Conservation (phyloP, 257 asterid species). For the Nicotiana tabacum region DNA sequence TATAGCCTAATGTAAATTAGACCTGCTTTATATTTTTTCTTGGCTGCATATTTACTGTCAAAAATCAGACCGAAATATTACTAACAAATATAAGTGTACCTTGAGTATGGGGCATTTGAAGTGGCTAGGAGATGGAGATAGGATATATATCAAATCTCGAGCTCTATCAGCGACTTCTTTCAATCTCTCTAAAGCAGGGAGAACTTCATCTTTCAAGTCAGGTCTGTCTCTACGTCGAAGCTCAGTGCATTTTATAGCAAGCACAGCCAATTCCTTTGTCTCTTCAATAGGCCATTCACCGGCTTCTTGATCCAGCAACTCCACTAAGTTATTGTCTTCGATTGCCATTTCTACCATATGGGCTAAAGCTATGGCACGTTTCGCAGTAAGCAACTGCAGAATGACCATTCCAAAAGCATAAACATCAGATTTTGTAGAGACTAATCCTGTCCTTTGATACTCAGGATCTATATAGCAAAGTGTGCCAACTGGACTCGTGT, state of each 20-base stretch:
- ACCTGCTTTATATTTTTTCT: not conserved
- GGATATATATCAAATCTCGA: constrained; percentile 19
- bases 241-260: constrained; percentile 75
- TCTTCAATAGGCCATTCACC: constrained; percentile 73
- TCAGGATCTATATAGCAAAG: constrained; percentile 88
- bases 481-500: constrained; percentile 59
- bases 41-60: not conserved
- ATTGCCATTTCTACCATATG: constrained; percentile 57
- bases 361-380: constrained; percentile 61
- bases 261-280: constrained; percentile 41
- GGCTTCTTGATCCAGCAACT: constrained; percentile 52
- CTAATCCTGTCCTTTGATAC: constrained; percentile 73
- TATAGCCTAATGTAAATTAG: not conserved
- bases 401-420: constrained; percentile 77
- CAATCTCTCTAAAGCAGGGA: constrained; percentile 59
- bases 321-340: constrained; percentile 26
- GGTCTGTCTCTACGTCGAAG: constrained; percentile 68
- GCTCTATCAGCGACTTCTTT: constrained; percentile 46
- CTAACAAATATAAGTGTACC: constrained; percentile 27
- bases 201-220: constrained; percentile 44
- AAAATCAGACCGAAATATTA: not conserved
- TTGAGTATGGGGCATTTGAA: constrained; percentile 72
- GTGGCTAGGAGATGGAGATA: constrained; percentile 48
- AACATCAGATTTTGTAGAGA: constrained; percentile 67
- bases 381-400: constrained; percentile 69